Percentiles rank a stretch among this genome's conserved stretches.
phyloP scores from a whole-genome alignment of 257 asterid genomes.

The Solanum lycopersicoides region DNA sequence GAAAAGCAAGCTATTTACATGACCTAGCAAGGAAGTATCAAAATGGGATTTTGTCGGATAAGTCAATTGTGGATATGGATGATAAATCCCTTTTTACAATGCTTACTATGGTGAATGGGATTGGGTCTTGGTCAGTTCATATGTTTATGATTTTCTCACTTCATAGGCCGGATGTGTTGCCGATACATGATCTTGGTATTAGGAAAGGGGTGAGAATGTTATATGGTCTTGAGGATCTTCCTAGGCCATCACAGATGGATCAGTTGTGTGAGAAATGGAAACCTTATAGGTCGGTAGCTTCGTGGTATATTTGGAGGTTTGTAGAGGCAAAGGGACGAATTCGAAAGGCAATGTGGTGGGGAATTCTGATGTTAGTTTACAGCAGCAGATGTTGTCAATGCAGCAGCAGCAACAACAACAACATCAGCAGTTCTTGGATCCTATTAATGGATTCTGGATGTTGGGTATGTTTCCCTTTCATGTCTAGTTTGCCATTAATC shows the following conservation, averaged over 20 bases:
- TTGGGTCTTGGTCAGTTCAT: conserved; percentile 96
- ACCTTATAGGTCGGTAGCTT: conserved; percentile 93
- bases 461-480: conserved; percentile 40
- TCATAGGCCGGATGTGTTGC: conserved; percentile 92
- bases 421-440: conserved; percentile 56
- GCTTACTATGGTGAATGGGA: conserved; percentile 96
- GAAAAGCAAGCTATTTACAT: conserved; percentile 78
- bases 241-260: conserved; percentile 91
- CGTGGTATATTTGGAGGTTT: conserved; percentile 94
- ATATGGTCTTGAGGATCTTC: conserved; percentile 78
- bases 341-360: conserved; percentile 20
- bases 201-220: conserved; percentile 84
- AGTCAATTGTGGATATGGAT: conserved; percentile 74
- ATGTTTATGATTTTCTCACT: conserved; percentile 93
- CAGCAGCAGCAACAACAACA: conserved; percentile 41
- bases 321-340: conserved; percentile 50
- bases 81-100: conserved; percentile 81
- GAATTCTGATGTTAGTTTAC: conserved; percentile 33
- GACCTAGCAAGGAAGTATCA: conserved; percentile 78
- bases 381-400: conserved; percentile 57
- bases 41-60: conserved; percentile 80
- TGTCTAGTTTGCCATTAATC: not conserved
- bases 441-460: conserved; percentile 54
- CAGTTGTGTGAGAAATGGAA: conserved; percentile 88
- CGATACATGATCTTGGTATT: conserved; percentile 82